These are phyloP conservation scores for Solanum bukasovii DNA, from an alignment of 257 asterid genomes.

Conservation along the genomic window DNA sequence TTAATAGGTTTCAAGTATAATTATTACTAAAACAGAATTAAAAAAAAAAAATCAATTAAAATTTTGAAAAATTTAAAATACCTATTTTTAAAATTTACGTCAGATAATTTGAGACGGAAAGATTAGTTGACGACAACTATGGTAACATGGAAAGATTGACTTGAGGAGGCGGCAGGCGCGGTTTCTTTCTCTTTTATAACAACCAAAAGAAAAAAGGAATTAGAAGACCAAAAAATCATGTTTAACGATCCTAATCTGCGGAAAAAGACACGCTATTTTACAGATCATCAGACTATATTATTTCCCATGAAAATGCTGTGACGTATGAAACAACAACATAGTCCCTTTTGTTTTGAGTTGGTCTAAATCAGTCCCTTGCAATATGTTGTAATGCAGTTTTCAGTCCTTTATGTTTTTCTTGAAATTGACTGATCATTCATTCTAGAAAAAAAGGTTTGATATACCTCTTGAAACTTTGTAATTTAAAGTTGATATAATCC, in stretches of 20 bases:
- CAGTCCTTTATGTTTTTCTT: background rate
- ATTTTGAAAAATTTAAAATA: no score
- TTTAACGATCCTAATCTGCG: background rate
- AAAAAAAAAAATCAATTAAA: rapidly evolving
- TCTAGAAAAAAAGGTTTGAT: no score
- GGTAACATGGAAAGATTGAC: background rate
- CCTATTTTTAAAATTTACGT: background rate
- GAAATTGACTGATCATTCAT: no score
- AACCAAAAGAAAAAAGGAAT: background rate
- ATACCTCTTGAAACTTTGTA: background rate
- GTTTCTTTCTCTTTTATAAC: background rate
- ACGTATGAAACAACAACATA: background rate
- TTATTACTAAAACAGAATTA: background rate
- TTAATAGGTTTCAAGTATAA: background rate
- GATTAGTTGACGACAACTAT: background rate
- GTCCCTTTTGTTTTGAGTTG: background rate
- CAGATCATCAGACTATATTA: background rate
- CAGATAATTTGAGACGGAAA: background rate
- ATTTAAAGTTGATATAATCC: background rate
- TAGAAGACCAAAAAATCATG: background rate
- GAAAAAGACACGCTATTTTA: background rate
- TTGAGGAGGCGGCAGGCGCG: background rate
- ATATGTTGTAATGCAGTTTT: background rate
- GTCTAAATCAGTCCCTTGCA: background rate
- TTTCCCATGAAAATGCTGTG: background rate